Base-by-base conservation (phyloP, 257 asterid species). In the Primulina tabacum region DNA sequence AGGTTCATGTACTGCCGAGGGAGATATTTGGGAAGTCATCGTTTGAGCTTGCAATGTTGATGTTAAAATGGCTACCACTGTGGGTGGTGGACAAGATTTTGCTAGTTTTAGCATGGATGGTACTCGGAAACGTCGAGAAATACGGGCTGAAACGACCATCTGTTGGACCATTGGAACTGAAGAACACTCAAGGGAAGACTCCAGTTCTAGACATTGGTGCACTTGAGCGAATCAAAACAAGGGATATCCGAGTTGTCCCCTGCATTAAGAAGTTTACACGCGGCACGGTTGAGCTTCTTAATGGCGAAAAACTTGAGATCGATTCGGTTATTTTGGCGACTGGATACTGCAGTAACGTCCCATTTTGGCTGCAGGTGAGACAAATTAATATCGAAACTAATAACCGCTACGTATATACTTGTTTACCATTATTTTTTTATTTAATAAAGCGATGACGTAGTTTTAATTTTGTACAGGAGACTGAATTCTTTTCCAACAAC, bases 191-290 rank as follows among this genome's bases (percentile, higher is more conserved):
- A 37, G 88, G 88, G 16, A 83, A 83, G 71, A 80, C 84, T 50
- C 88, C 88, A 50, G 85, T 83, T 71, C 69, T 83, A 1, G 88
- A 83, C 67, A 78, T 83, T 52, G 88, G 88, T 6, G 88, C 85
- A 6, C 28, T 83, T 33, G 77, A 70, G 34, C 78, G 70, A 56
- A 83, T 83, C 17, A 71, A 77, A 74, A 56, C 88, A 7, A 76
- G 82, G 28, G 70, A 78, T 12, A 71, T 83, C 53, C 67, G 71
- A 4, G 60, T 83, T 0, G 77, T 83, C 43, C 83, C 83, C 6
- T 86, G 82, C 38, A 78, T 83, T 73, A 83, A 76, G 80, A 76
- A 64, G 62, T 78, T 83, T 71, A 68, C 82, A 2, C 37, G 78
- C 2, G 65, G 73, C 11, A 71, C 29, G 30, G 82, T 66, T 52